Base-by-base conservation (phyloP, 371 early-diverging fungal species). In the Funneliformis caledonium region DNA sequence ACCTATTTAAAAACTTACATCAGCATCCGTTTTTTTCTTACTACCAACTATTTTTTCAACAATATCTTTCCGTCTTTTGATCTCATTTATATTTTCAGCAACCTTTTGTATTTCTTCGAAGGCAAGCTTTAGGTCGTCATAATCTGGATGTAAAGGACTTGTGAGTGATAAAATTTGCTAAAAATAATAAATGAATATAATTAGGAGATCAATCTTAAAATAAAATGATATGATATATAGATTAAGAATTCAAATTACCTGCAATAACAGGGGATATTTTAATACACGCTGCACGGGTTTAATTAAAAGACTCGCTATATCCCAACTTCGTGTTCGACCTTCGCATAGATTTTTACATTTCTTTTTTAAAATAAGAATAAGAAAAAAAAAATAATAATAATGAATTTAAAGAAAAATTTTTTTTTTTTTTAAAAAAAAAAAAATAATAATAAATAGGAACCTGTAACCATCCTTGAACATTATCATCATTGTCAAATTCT, bases 241-340 rank as follows among this genome's bases (percentile, higher is more conserved):
- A 31, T 50, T n/a, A n/a, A 26, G 26, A 70, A 82, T 61, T 80
- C 12, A 65, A 60, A 82, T 12, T 85, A 89, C 91, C 72, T 88
- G 87, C 26, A 96, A 83, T 61, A 96, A 83, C 12, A 96, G 83
- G 10, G 95, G 96, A 80, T 95, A 95, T 82, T 95, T 95, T n/a
- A 95, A 86, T 7, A 96, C 92, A 33, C 96, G 85, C 81, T 96
- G 96, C 11, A 95, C 94, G 45, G 96, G 96, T 80, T 95, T 95
- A 82, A 96, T 94, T 33, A 96, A 84, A 80, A 95, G 82, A 80
- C 91, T 90, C 0, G 89, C 88, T 33, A 96, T 83, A 86, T 95
- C 95, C 95, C 96, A 96, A 59, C 93, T 92, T 10, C 87, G 89
- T 2, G 95, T 94, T 65, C 87, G 85, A n/a, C 90, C 91, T 82